Base-by-base conservation (phyloP, 345 rosid genomes). In the Angophora floribunda region DNA sequence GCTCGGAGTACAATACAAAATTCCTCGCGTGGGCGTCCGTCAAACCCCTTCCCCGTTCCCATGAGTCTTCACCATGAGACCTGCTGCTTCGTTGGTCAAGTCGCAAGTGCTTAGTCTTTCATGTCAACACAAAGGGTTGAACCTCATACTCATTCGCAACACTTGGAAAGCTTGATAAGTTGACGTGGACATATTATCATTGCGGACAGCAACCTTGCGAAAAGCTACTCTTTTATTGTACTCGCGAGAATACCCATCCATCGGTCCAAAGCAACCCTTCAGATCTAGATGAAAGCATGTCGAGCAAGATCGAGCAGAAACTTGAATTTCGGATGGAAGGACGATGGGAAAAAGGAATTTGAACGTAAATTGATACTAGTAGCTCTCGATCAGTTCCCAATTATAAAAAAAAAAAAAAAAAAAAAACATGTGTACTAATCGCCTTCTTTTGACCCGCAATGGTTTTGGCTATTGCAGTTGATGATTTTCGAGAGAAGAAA, bases 201-300 rank as follows among this genome's bases (percentile, higher is more conserved):
- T 24, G 15, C 32, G 2, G 16, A 11, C 0, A 0, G 7, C 15
- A 10, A 10, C 65, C 65, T 59, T n/a, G n/a, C 3, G 26, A 53
- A 53, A 10, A 53, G 59, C 59, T 57, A 57, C 6, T 0, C 63
- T 57, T 24, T 59, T 24, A 24, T 24, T 28, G 13, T 28, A 28
- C 32, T 3, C 1, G 70, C 16, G 1, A 61, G 28, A 13, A 0
- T 61, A 28, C 32, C 32, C 4, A 0, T 6, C 17, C 16, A 61
- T 28, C 32, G 0, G 0, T 61, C 32, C 70, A 28, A 61, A 61
- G 32, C 70, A 28, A 61, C 16, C 70, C 63, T 61, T 28, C 8
- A 4, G 32, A 61, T 13, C 17, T 28, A 61, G n/a, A 61, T 61
- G 8, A 28, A 61, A 61, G 9, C 70, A 61, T 28, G 32, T 32